Evolutionary conservation across 208 protist genomes (phyloP), one percentile per base, ranked within the genome.

Genomic region (Trypanosoma caninum): DNA sequence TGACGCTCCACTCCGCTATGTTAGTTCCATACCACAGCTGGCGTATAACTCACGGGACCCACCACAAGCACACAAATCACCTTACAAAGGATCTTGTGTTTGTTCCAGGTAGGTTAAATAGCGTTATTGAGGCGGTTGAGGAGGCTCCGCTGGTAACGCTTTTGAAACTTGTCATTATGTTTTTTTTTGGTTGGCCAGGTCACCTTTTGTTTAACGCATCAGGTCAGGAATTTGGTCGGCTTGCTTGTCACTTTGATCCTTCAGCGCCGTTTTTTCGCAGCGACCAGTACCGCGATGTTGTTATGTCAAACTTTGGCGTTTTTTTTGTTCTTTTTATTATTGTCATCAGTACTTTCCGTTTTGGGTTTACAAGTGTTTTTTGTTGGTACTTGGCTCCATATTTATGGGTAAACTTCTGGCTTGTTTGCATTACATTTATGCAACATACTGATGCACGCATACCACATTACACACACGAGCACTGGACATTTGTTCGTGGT

Each of bases 61-160:
- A 98, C 69, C 96, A 98, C 87, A 85, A 93, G 47, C 81, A 95
- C 84, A 98, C 96, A 18, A 97, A 96, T 74, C 80, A 97, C 78
- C 78, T 98, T 45, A 87, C 74, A 8, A 89, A 94, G 59, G 94
- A 96, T 62, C 91, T 84, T 41, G 82, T 92, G 14, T 96, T 94
- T 69, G 72, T 93, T 14, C 89, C 89, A 25, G 50, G 58, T 18
- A 85, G 83, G 67, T 60, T 82, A 57, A 68, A 59, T 48, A 76
- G 75, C 41, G 68, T 91, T 16, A 74, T 87, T 30, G 78, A 84
- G 47, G 52, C 85, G 5, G 63, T 82, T n/a, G 82, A 91, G 67
- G 83, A 92, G 65, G 76, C 80, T 8, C 84, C 85, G 10, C 31
- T 92, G 13, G 74, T 65, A 37, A 73, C 78, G 68, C 65, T 91